Percentiles rank a stretch among this genome's conserved stretches.
Conservation (phyloP, 306 rosid species). For the Datisca glomerata region DNA sequence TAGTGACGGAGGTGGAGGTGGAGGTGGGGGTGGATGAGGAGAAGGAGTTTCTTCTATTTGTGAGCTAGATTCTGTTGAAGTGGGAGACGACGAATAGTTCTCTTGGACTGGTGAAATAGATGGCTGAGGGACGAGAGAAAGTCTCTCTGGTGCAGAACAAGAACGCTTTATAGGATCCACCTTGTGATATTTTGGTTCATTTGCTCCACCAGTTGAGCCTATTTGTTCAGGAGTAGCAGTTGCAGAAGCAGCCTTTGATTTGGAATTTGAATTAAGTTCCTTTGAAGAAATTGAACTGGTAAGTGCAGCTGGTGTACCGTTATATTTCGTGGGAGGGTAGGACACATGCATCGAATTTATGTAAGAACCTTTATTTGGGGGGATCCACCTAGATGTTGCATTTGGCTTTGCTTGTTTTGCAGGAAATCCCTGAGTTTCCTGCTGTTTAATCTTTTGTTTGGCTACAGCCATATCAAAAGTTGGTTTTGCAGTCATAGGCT, state of each 20-base stretch:
- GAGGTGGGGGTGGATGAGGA: constrained; percentile 12
- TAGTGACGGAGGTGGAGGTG: constrained; percentile 20
- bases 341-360: constrained; percentile 67
- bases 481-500: constrained; percentile 33
- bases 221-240: constrained; percentile 16
- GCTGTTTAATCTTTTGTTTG: constrained; percentile 57
- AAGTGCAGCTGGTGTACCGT: constrained; percentile 57
- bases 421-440: constrained; percentile 41
- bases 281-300: constrained; percentile 25
- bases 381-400: constrained; percentile 69
- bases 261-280: constrained; percentile 39
- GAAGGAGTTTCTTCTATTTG: constrained; percentile 16
- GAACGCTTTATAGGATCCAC: constrained; percentile 35
- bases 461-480: constrained; percentile 28
- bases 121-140: constrained; percentile 24
- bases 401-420: constrained; percentile 63
- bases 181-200: constrained; percentile 35
- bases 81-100: constrained; percentile 10
- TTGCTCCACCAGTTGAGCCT: constrained; percentile 26
- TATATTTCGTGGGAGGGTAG: constrained; percentile 68
- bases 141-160: constrained; percentile 27
- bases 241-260: constrained; percentile 35
- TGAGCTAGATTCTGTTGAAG: constrained; percentile 4
- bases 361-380: constrained; percentile 69
- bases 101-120: constrained; percentile 24